Percentiles rank a stretch among this genome's conserved stretches.
Conservation (phyloP, 768 basidiomycete genomes). For the Pisolithus orientalis region DNA sequence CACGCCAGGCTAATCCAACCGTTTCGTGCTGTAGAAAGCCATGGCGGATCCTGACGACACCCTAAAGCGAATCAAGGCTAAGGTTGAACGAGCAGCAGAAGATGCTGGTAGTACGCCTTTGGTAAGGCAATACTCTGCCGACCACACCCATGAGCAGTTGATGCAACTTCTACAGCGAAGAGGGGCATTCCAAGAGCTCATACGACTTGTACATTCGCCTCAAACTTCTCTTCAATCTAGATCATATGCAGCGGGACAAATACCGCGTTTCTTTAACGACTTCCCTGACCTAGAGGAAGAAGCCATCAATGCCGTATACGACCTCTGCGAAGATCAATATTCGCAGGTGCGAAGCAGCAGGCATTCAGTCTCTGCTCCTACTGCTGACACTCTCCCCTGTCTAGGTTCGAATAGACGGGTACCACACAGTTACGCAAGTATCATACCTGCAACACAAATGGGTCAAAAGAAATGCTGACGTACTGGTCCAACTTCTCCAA, state of each 20-base stretch:
- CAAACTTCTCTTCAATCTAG: slow-evolving; percentile 37
- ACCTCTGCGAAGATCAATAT: slow-evolving; percentile 67
- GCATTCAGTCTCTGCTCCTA: slow-evolving; percentile 4
- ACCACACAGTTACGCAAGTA: slow-evolving; percentile 50
- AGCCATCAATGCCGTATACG: slow-evolving; percentile 73
- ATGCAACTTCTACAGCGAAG: slow-evolving; percentile 36
- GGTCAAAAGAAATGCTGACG: slow-evolving; percentile 69
- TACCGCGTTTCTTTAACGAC: slow-evolving; percentile 55
- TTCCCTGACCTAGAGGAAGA: slow-evolving; percentile 70
- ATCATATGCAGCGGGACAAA: slow-evolving; percentile 50
- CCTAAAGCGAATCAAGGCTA: slow-evolving; percentile 19
- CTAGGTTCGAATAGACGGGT: slow-evolving; percentile 67
- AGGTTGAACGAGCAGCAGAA: slow-evolving; percentile 41
- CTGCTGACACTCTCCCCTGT: slow-evolving; percentile 1
- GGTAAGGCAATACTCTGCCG: slow-evolving; percentile 26
- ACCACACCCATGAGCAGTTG: slow-evolving; percentile 2
- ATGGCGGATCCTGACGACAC: slow-evolving; percentile 18
- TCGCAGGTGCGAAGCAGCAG: slow-evolving; percentile 33
- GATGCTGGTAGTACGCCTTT: slow-evolving; percentile 30
- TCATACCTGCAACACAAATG: slow-evolving; percentile 46
- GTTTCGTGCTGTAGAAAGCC: neutral
- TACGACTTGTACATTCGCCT: slow-evolving; percentile 45
- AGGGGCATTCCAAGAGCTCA: slow-evolving; percentile 45
- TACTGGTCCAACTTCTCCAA: slow-evolving; percentile 68
- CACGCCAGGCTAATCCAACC: neutral